Base-by-base conservation (phyloP, 176 grass and related monocot species). In the Oryza longistaminata region DNA sequence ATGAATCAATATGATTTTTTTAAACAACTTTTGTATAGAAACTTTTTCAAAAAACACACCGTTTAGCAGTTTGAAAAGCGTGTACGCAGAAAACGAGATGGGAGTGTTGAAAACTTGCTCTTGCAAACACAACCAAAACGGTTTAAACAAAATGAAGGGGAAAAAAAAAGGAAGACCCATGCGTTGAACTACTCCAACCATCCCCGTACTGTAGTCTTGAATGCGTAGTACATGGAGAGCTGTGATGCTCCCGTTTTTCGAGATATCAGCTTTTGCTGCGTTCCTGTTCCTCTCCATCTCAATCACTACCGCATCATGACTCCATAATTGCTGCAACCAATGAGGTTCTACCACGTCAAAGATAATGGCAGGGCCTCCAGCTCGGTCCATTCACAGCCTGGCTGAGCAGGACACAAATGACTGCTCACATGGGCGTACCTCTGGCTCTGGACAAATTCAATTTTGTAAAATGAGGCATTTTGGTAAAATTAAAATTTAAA, bases 241-340 rank as follows among this genome's bases (percentile, higher is more conserved):
- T 17, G 49, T 73, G 66, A 83, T 77, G 66, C 22, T 78, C 75
- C 53, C 44, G 58, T n/a, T 79, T 26, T 35, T 70, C 76, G 62
- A 85, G 82, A 55, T 62, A 75, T 33, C 77, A 81, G 77, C 77
- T 50, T 89, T 76, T 37, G 40, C 76, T 42, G 70, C 12, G 5
- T 58, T 17, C 29, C 73, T 49, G 48, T 52, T 29, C 31, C n/a
- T 53, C 34, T 3, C 22, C 22, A 26, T 17, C 31, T 83, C 88
- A 85, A 89, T 89, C 87, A 89, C 82, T 70, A 64, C 10, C 21
- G 88, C 49, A 89, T 85, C 88, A 89, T 89, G 50, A 71, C n/a
- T 76, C 16, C 42, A 85, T 89, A 89, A 85, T 85, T 89, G 70
- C 77, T 81, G 71, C 82, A 17, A 3, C 81, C 26, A 85, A 15